These are phyloP conservation scores for Rosa chinensis DNA, from an alignment of 306 rosid genomes.

Conservation along the genomic window DNA sequence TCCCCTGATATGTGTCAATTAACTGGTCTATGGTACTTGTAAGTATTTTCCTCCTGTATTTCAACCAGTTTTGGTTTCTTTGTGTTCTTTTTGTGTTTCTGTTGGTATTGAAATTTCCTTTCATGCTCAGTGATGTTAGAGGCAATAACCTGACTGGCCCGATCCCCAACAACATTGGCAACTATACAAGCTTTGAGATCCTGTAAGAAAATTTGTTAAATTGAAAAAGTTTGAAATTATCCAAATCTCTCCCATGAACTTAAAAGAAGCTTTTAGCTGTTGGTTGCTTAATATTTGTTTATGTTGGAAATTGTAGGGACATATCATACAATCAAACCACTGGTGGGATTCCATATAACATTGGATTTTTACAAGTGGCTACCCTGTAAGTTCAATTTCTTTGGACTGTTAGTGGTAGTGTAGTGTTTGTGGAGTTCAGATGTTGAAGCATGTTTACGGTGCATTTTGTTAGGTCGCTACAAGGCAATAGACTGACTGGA, in stretches of 20 bases:
- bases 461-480: slow-evolving; percentile 57
- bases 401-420: neutral
- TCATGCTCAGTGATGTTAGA: slow-evolving; percentile 64
- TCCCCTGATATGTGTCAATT: too few species aligned
- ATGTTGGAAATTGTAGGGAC: slow-evolving; percentile 48
- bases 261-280: neutral
- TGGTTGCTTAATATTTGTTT: neutral
- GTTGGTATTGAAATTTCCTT: neutral
- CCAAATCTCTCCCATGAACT: neutral
- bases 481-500: slow-evolving; percentile 82
- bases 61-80: too few species aligned
- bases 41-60: too few species aligned
- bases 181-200: slow-evolving; percentile 87
- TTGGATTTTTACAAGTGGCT: slow-evolving; percentile 96
- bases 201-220: slow-evolving; percentile 42
- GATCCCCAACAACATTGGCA: slow-evolving; percentile 83
- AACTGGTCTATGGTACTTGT: too few species aligned
- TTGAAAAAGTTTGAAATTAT: neutral
- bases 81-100: neutral
- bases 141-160: slow-evolving; percentile 76
- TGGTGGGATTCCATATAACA: slow-evolving; percentile 82
- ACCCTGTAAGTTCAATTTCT: slow-evolving; percentile 60
- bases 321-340: slow-evolving; percentile 75
- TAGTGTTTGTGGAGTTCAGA: neutral
- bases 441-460: neutral